Evolutionary conservation across 768 basidiomycete genomes (phyloP), one percentile per base, ranked within the genome.

Genomic region (Thelephora aurantiotincta): DNA sequence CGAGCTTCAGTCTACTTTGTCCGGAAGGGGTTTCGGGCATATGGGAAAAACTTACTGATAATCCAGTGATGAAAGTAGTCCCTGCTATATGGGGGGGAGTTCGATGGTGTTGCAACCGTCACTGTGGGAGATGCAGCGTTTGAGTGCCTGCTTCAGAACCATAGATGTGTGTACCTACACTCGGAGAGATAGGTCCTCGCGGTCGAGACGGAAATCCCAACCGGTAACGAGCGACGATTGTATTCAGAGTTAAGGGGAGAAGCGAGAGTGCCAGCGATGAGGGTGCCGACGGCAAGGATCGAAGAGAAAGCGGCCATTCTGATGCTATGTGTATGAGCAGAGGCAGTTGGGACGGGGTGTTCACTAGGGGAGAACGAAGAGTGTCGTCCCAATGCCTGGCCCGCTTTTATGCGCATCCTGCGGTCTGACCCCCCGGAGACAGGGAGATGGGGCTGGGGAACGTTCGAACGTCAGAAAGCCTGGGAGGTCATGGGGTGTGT

Each of bases 11-110:
- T 38, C 16, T 4, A 22, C 33, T 7, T 42, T 12, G 26, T 23
- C 6, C 16, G 19, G 18, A 47, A 49, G 11, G 11, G 41, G 43
- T 26, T n/a, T 16, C 20, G 18, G 35, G 13, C 14, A 41, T 23
- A 16, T 9, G 16, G 22, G 48, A 35, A 33, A 11, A 22, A 63
- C 69, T 43, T 22, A 74, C 72, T 69, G 35, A 55, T 72, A 47
- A 69, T 66, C 74, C 74, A 77, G 18, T 63, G 65, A 44, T 66
- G 64, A 65, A 75, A 77, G 37, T 57, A 51, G 47, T 60, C 57
- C 5, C 74, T 53, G 19, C 49, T 48, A 51, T 72, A 71, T 2
- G 70, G 66, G 0, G 70, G 70, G 9, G 54, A 53, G 51, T 72
- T 71, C 26, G 66, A 68, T 45, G 67, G 66, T 12, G 57, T 63